Evolutionary conservation across 192 early-diverging fungal species (phyloP).

Genomic region (Lobosporangium transversale): DNA sequence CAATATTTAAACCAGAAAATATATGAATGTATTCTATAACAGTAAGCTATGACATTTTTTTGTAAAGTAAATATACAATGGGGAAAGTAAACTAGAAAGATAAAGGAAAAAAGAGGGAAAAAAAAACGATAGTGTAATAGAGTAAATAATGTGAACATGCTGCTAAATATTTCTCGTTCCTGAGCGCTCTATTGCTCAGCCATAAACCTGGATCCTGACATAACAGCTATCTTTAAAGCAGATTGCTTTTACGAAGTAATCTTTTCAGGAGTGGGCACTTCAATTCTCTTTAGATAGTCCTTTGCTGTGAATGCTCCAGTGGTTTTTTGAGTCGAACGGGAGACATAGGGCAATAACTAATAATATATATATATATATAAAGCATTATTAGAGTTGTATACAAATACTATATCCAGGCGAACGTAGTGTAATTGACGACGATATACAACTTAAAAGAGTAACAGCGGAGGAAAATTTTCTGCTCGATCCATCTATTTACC

Average conservation of each 20-base stretch:
- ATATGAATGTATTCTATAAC: neutral
- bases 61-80: too few species aligned
- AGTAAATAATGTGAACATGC: too few species aligned
- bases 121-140: constrained; percentile 6
- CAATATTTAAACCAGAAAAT: too few species aligned
- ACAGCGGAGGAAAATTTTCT: too few species aligned
- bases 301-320: constrained; percentile 57
- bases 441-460: neutral
- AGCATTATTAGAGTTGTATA: neutral
- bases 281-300: constrained; percentile 45
- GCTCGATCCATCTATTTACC: constrained; percentile 26
- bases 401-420: too few species aligned
- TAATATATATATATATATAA: neutral
- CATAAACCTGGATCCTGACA: too few species aligned
- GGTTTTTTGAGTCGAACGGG: constrained; percentile 53
- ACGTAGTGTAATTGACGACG: too few species aligned
- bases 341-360: constrained; percentile 55
- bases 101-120: constrained; percentile 12
- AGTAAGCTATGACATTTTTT: too few species aligned
- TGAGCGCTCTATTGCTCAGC: too few species aligned
- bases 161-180: too few species aligned
- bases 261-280: constrained; percentile 28
- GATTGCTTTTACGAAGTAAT: constrained; percentile 43
- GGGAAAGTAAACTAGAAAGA: neutral
- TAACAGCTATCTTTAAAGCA: too few species aligned